A percentile compares a stretch with the other conserved stretches of the same genome.
Conservation (phyloP, 805 yeast genomes). For the Spathaspora sp. region DNA sequence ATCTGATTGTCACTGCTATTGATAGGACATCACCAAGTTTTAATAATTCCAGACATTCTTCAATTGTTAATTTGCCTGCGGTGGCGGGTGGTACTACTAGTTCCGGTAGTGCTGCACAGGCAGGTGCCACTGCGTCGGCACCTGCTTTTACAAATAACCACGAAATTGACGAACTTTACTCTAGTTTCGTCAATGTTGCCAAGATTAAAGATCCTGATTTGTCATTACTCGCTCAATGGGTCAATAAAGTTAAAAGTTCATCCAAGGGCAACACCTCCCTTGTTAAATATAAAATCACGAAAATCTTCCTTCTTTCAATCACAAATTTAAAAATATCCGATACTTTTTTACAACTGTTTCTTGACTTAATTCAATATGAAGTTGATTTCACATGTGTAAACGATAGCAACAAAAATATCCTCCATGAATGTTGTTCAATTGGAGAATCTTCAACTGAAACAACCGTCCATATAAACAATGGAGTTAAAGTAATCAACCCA, state of each 20-base stretch:
- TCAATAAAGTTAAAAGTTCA: constrained; percentile 32
- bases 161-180: constrained; percentile 66
- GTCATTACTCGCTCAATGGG: constrained; percentile 34
- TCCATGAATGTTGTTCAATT: constrained; percentile 63
- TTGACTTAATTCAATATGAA: constrained; percentile 34
- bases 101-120: neutral
- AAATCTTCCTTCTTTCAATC: constrained; percentile 68
- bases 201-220: constrained; percentile 39
- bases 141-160: constrained; percentile 18
- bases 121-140: neutral
- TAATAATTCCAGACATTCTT: neutral
- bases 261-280: constrained; percentile 2
- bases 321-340: constrained; percentile 64
- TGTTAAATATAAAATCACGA: constrained; percentile 45
- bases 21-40: neutral
- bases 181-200: constrained; percentile 60
- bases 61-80: neutral
- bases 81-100: neutral
- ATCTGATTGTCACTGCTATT: neutral
- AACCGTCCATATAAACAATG: constrained; percentile 34
- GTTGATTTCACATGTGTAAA: constrained; percentile 66
- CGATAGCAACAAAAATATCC: constrained; percentile 60
- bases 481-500: constrained; percentile 37
- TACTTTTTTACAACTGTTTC: constrained; percentile 49
- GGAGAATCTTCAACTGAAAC: constrained; percentile 32